Conservation (phyloP, 495 filamentous ascomycete species). For the Tetracladium setigerum region DNA sequence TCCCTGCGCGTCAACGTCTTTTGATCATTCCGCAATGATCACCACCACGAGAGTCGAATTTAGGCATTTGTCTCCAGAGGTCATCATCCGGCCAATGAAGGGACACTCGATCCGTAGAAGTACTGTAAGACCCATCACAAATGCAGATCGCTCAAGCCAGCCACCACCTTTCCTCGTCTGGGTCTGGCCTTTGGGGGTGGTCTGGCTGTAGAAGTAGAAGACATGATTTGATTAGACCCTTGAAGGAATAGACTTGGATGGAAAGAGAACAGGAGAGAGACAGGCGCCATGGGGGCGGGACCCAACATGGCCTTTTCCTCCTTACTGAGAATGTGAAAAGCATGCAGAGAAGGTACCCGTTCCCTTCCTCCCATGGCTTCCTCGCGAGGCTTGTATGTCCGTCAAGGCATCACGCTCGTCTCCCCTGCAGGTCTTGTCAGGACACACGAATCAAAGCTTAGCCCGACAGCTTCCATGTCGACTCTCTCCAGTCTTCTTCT, state of each 20-base stretch:
- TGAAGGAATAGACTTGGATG: conserved; percentile 1
- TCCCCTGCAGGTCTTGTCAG: conserved; percentile 9
- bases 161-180: conserved; percentile 19
- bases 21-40: conserved; percentile 14
- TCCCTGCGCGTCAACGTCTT: conserved; percentile 16
- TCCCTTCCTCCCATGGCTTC: no score
- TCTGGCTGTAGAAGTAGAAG: conserved; percentile 6
- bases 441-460: conserved; percentile 18
- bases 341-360: conserved; percentile 6
- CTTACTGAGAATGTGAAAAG: conserved; percentile 11
- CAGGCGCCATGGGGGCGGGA: conserved; percentile 1
- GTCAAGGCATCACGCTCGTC: conserved; percentile 4
- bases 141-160: conserved; percentile 22
- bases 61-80: conserved; percentile 12
- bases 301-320: not conserved
- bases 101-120: not conserved
- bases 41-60: conserved; percentile 20
- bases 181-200: conserved; percentile 1
- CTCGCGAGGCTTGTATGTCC: conserved; percentile 13
- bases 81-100: conserved; percentile 12
- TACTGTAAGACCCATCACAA: conserved; percentile 14
- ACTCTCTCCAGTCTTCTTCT: conserved; percentile 17
- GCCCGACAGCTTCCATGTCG: conserved; percentile 14
- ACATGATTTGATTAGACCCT: conserved; percentile 4
- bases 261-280: not conserved